Conservation (phyloP, 2,329 filamentous ascomycete genomes). For the Neofusicoccum sp. region DNA sequence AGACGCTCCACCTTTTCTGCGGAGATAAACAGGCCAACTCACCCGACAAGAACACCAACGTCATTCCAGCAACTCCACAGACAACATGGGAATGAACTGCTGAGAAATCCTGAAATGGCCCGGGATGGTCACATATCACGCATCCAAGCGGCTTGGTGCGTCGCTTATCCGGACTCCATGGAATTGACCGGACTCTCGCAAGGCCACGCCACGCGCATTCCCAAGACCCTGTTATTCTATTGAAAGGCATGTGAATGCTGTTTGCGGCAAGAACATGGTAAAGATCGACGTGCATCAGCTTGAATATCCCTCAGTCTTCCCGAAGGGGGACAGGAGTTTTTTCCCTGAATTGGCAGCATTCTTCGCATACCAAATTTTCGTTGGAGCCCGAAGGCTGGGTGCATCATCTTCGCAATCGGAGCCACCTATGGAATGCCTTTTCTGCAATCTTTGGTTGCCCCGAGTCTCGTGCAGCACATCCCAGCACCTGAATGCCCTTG, state of each 20-base stretch:
- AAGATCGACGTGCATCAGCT: not conserved
- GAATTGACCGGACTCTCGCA: not conserved
- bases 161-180: not conserved
- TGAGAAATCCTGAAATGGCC: slow-evolving; percentile 2
- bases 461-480: too few species aligned
- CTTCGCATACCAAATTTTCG: not conserved
- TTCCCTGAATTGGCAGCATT: not conserved
- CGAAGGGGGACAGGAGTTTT: not conserved
- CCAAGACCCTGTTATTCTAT: not conserved
- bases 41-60: not conserved
- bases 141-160: not conserved
- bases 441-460: too few species aligned
- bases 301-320: not conserved
- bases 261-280: not conserved
- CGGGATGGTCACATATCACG: not conserved
- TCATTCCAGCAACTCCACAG: not conserved
- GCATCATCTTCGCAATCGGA: not conserved
- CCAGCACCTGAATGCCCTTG: too few species aligned
- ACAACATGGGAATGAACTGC: not conserved
- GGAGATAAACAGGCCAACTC: slow-evolving; percentile 12
- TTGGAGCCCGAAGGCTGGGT: not conserved
- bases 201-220: not conserved
- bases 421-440: not conserved
- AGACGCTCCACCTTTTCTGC: slow-evolving; percentile 2
- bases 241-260: not conserved